phyloP scores from a whole-genome alignment of 2,329 filamentous ascomycete genomes.

The Stagonosporopsis rhizophila region DNA sequence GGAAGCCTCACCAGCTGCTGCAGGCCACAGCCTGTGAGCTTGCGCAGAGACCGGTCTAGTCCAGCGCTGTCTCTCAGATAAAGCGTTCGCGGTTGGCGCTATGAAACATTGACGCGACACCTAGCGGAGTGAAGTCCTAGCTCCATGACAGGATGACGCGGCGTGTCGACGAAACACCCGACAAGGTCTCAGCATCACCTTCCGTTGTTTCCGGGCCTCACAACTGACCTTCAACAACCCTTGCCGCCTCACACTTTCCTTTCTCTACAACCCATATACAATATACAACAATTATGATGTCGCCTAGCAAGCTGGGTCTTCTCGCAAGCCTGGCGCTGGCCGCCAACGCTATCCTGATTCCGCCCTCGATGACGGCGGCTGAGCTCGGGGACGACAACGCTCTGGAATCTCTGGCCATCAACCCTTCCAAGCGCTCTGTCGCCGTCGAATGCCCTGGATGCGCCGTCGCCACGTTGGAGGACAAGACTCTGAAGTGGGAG shows the following conservation, averaged over 20 bases:
- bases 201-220: slow-evolving; percentile 20
- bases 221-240: slow-evolving; percentile 20
- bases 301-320: slow-evolving; percentile 41
- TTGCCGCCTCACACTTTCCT: slow-evolving; percentile 18
- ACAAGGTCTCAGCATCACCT: slow-evolving; percentile 19
- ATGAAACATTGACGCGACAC: slow-evolving; percentile 18
- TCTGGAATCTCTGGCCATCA: slow-evolving; percentile 40
- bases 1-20: not conserved
- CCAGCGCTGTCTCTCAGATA: slow-evolving; percentile 4
- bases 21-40: not conserved
- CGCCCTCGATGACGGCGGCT: slow-evolving; percentile 38
- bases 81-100: slow-evolving; percentile 10
- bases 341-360: slow-evolving; percentile 47
- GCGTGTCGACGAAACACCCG: slow-evolving; percentile 19
- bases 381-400: slow-evolving; percentile 42
- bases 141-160: slow-evolving; percentile 23
- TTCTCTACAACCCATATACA: slow-evolving; percentile 18
- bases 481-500: slow-evolving; percentile 36
- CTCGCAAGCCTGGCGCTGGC: slow-evolving; percentile 47
- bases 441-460: slow-evolving; percentile 47
- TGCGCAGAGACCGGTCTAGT: not conserved
- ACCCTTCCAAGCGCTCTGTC: slow-evolving; percentile 43
- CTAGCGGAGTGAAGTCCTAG: slow-evolving; percentile 7
- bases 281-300: slow-evolving; percentile 35
- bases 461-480: slow-evolving; percentile 36